Base-by-base conservation (phyloP, 2,329 filamentous ascomycete genomes). In the Didymella keratinophila region DNA sequence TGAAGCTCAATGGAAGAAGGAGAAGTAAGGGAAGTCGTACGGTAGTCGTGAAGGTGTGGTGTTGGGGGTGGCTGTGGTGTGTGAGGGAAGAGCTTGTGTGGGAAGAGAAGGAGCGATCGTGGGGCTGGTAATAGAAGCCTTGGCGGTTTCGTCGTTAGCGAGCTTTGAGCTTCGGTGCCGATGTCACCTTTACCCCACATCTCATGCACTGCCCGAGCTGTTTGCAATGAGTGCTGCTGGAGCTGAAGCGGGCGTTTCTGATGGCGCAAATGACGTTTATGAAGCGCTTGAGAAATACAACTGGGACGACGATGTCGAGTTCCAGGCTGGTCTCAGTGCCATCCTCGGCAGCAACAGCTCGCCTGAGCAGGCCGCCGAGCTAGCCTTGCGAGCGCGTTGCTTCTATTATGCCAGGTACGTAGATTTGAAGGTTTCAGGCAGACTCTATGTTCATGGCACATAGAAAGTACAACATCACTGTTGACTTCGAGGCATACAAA, bases 401-500 rank as follows among this genome's bases (percentile, higher is more conserved):
- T 91, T 89, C 78, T 92, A 90, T 78, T 89, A 87, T 72, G 78
- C 82, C 8, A 79, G 79, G 80, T 81, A 68, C 16, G 65, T 49
- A 32, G 1, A 14, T 8, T 10, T n/a, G 21, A 1, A 20, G 23
- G 16, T 5, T 12, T 30, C 21, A 20, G 21, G 1, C 18, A 36
- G 2, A 20, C 16, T 27, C 1, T 8, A 27, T 11, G 32, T 32
- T 44, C 44, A 50, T 51, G 51, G 18, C 57, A 18, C 41, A 8
- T 67, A 76, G 79, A 44, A 80, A 80, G 53, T 77, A 71, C 68
- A 79, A 78, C 48, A 78, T 71, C 4, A 70, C 82, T 18, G 83
- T 94, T 61, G 85, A 91, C 71, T 91, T 89, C 65, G 78, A 85
- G 52, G 78, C 78, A 49, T 95, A 93, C 78, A 88, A 88, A 71